Conservation (phyloP, 352 stramenopile genomes). For the Globisporangium polare region DNA sequence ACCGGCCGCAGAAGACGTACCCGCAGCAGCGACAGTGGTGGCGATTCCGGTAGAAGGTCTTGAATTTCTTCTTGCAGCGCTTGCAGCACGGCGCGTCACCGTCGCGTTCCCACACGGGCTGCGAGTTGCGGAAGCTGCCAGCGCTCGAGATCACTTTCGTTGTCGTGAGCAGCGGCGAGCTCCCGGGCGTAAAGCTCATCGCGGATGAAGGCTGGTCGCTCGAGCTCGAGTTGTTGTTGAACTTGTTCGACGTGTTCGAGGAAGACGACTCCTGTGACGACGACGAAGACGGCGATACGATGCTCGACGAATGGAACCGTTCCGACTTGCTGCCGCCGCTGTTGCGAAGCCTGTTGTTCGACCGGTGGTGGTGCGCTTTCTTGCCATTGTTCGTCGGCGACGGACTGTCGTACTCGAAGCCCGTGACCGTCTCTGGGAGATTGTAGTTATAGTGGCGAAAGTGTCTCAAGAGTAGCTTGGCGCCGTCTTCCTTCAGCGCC, state of each 20-base stretch:
- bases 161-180: conserved; percentile 55
- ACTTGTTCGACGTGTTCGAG: conserved; percentile 11
- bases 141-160: conserved; percentile 62
- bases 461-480: conserved; percentile 50
- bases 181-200: conserved; percentile 50
- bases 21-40: conserved; percentile 84
- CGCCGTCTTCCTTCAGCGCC: conserved; percentile 49
- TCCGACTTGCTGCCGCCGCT: conserved; percentile 13
- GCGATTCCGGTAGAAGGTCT: conserved; percentile 72
- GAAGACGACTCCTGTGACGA: conserved; percentile 19
- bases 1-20: conserved; percentile 80
- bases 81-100: conserved; percentile 82
- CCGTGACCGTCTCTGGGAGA: conserved; percentile 46
- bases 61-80: conserved; percentile 89
- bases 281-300: conserved; percentile 18
- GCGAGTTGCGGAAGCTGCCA: conserved; percentile 60
- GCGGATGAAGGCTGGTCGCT: conserved; percentile 24
- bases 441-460: conserved; percentile 87
- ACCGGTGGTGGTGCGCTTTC: conserved; percentile 8
- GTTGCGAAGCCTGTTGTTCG: conserved; percentile 11
- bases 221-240: conserved; percentile 8
- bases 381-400: conserved; percentile 28
- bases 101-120: conserved; percentile 83
- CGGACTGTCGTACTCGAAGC: conserved; percentile 43
- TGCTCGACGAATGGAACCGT: conserved; percentile 18